phyloP scores from a whole-genome alignment of 306 rosid genomes.

The Sphenostylis stenocarpa region DNA sequence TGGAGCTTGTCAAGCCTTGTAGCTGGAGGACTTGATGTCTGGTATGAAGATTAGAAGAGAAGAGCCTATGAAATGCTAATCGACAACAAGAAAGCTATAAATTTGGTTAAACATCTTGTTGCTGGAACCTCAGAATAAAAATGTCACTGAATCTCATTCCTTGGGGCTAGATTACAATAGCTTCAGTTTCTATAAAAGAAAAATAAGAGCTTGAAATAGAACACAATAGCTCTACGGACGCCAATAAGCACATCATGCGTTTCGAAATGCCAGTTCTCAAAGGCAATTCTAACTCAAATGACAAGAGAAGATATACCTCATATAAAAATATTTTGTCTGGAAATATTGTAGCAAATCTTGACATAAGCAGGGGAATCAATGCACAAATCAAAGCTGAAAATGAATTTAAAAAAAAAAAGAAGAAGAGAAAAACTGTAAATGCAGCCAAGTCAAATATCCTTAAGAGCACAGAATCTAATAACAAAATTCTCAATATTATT shows the following conservation, averaged over 20 bases:
- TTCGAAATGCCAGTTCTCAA: conserved; percentile 23
- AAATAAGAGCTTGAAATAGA: not conserved
- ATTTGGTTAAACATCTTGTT: too few relatives aligned
- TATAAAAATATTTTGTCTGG: conserved; percentile 76
- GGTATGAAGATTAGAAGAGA: too few relatives aligned
- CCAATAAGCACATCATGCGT: not conserved
- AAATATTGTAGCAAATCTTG: conserved; percentile 80
- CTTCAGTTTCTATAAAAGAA: not conserved
- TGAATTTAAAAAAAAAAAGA: conserved; percentile 17
- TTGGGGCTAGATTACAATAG: not conserved
- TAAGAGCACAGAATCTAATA: not conserved
- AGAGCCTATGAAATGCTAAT: too few relatives aligned
- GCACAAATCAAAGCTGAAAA: conserved; percentile 94
- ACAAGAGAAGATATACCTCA: conserved; percentile 57
- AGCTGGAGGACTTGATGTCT: too few relatives aligned
- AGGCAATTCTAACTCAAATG: not conserved
- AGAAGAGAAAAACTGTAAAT: conserved; percentile 16
- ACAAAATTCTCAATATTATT: not conserved
- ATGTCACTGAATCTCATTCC: not conserved
- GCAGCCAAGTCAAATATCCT: conserved; percentile 10
- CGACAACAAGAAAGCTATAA: too few relatives aligned
- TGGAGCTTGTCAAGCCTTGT: too few relatives aligned
- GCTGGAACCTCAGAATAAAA: not conserved
- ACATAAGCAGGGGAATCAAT: conserved; percentile 85
- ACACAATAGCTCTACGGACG: not conserved